A percentile compares a stretch with the other conserved stretches of the same genome.
Evolutionary conservation across 1,284 basidiomycete genomes (phyloP).

Genomic region (Termitomyces sp.): DNA sequence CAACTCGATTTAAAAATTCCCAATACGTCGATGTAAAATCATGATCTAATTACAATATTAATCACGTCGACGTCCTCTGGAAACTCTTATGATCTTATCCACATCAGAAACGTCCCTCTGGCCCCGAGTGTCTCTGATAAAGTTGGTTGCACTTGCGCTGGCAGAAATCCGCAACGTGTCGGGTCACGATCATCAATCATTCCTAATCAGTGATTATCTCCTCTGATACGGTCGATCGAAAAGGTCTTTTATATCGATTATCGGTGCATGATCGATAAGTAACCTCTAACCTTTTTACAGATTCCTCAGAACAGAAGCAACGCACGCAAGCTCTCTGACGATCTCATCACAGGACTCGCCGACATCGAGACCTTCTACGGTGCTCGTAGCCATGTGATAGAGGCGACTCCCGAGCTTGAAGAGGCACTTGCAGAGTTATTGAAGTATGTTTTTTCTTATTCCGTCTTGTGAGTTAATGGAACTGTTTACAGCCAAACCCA

Average conservation of each 20-base stretch:
- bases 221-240: conserved; percentile 11
- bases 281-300: conserved; percentile 3
- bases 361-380: conserved; percentile 14
- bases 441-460: neutral
- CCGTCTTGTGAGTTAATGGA: neutral
- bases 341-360: conserved; percentile 12
- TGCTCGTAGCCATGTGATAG: conserved; percentile 5
- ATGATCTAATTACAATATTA: too few species aligned
- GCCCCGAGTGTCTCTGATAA: too few species aligned
- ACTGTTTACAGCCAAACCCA: neutral
- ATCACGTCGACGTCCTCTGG: too few species aligned
- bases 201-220: too few species aligned
- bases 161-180: too few species aligned
- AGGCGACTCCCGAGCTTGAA: conserved; percentile 8
- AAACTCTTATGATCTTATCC: too few species aligned
- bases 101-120: too few species aligned
- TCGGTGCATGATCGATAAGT: neutral
- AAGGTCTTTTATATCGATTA: conserved; percentile 10
- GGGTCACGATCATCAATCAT: too few species aligned
- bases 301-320: conserved; percentile 16
- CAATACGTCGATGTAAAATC: too few species aligned
- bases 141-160: too few species aligned
- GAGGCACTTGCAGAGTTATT: conserved; percentile 4
- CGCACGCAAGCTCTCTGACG: conserved; percentile 15
- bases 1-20: too few species aligned